Percentiles rank a stretch among this genome's conserved stretches.
These are phyloP conservation scores for Rosa chinensis DNA, from an alignment of 306 rosid species.

Conservation along the genomic window DNA sequence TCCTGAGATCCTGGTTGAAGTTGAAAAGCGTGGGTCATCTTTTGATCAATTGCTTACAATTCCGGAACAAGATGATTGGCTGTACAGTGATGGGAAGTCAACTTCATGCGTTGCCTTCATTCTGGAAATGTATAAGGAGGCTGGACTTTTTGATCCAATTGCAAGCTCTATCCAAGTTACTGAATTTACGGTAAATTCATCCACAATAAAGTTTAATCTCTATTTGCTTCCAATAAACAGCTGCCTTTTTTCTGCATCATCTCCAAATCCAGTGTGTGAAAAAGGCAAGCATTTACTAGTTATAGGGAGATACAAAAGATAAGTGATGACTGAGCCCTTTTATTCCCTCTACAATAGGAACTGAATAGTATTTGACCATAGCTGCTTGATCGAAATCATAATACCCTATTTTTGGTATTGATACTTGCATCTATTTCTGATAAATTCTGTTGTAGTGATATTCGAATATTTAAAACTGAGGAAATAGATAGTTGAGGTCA, in stretches of 20 bases:
- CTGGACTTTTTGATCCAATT: conserved; percentile 84
- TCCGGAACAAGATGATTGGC: conserved; percentile 95
- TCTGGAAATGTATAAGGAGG: conserved; percentile 91
- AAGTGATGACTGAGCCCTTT: not conserved
- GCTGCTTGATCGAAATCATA: not conserved
- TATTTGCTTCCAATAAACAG: conserved; percentile 11
- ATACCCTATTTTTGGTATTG: not conserved
- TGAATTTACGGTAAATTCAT: conserved; percentile 84
- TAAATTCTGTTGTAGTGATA: not conserved
- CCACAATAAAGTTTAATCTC: conserved; percentile 17
- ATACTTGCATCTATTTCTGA: not conserved
- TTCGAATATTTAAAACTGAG: not conserved
- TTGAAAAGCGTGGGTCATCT: conserved; percentile 79
- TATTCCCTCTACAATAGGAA: not conserved
- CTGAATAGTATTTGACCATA: not conserved
- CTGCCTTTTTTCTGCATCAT: conserved; percentile 3
- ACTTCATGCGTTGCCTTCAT: conserved; percentile 86
- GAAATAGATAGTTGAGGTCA: not conserved
- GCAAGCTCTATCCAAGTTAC: conserved; percentile 88
- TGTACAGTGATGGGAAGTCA: conserved; percentile 87
- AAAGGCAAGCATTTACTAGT: not conserved
- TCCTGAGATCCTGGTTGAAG: conserved; percentile 81
- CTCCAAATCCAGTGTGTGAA: not conserved
- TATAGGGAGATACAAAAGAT: not conserved
- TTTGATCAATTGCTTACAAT: conserved; percentile 80